Base-by-base conservation (phyloP, 2,329 filamentous ascomycete genomes). In the Curvularia hawaiiensis region DNA sequence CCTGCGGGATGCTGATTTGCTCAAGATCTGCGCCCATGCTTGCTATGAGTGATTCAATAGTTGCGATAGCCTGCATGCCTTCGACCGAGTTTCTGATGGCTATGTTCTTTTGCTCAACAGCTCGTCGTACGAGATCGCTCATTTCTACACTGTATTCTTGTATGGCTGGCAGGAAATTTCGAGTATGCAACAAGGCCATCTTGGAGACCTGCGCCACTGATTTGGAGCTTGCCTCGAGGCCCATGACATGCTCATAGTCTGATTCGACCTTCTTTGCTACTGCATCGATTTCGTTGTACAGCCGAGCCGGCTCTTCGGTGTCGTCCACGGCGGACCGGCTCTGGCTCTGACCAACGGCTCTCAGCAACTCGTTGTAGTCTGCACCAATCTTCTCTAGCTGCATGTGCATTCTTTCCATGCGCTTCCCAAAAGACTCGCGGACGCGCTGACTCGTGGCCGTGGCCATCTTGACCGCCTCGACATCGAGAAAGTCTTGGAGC, bases 201-300 rank as follows among this genome's bases (percentile, higher is more conserved):
- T 88, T 85, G 12, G 86, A 88, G 14, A 85, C 83, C 61, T 84
- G 84, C 7, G 84, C 80, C 39, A 87, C 78, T 4, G 85, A 83
- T 65, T 88, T 88, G n/a, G 88, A 80, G 40, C 88, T 88, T 62
- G 86, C 85, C 1, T 86, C 80, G 61, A 92, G 88, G 6, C 84
- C 83, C 44, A 92, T 80, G 11, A 92, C 86, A 63, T 91, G 88
- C 65, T 92, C 89, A 70, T 92, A 91, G 75, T 98, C 95, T 6
- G 89, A 90, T 47, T 88, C 87, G 49, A 99, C 90, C 77, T 97
- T 97, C 68, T 88, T 92, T 50, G 88, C 88, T 54, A 98, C 83
- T 0, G 91, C 89, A 71, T 94, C 89, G 43, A 98, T 92, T 73
- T 98, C 95, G 60, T 92, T 85, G 49, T 95, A 81, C 7, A 97